Evolutionary conservation across 352 stramenopile species (phyloP), one percentile per base, ranked within the genome.

Genomic region (Globisporangium mamillatum): DNA sequence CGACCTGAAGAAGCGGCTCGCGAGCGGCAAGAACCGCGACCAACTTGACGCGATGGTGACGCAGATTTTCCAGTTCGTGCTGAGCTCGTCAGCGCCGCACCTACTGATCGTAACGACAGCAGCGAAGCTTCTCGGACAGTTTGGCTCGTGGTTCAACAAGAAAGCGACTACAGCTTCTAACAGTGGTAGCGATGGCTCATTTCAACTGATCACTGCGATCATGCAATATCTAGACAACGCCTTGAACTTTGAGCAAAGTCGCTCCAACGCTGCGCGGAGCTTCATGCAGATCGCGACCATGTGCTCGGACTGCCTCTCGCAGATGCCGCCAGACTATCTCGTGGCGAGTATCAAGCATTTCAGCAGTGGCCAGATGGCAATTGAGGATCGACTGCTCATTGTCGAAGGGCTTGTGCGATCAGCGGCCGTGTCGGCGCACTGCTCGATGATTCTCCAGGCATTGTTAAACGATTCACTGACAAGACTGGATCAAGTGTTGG

Each of bases 211-310:
- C 10, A 66, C 60, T 18, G 70, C 77, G 53, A 79, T 88, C 50
- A 65, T 89, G 24, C 75, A 81, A 58, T 91, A 87, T 69, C 67
- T 92, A n/a, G 79, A 83, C 8, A 69, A 63, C 4, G 84, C 84
- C 0, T 67, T 92, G 50, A 63, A 67, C 0, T 54, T 81, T 18
- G 58, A 56, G 6, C 36, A 60, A 34, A 88, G 84, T 64, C 75
- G 77, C 32, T 24, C 72, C 3, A 83, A 81, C 66, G 82, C 84
- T 50, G 80, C 82, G 1, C 88, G 75, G 64, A 92, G 84, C 62
- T 90, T 92, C 52, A 90, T 92, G 82, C 84, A 92, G 72, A 68
- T 91, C 52, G 71, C 77, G 20, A 90, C 79, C 2, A 74, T 60
- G 34, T 91, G 84, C 60, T 77, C 75, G 18, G 38, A 34, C 9